These are phyloP conservation scores for Magnaporthales sp. DNA, from an alignment of 2,329 filamentous ascomycete genomes.

Conservation along the genomic window DNA sequence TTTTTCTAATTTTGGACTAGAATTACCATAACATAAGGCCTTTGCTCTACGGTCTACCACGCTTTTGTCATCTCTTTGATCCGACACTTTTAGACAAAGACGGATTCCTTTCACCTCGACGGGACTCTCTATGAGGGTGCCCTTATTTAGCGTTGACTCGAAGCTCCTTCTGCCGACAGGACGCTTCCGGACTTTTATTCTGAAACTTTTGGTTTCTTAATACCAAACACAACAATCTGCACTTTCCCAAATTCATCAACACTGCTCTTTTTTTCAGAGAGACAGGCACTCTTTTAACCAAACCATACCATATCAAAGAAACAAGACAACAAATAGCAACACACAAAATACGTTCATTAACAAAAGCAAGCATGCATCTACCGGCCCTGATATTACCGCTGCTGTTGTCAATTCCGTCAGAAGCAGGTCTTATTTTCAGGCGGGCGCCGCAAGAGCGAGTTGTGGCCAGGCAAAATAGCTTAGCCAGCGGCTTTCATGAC, in stretches of 20 bases:
- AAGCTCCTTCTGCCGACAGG: neutral
- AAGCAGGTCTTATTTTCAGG: neutral
- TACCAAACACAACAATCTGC: neutral
- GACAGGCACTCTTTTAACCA: neutral
- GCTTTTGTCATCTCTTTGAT: neutral
- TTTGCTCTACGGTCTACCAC: neutral
- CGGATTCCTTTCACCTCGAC: neutral
- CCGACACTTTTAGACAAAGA: neutral
- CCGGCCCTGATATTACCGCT: neutral
- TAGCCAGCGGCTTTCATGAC: neutral
- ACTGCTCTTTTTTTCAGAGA: neutral
- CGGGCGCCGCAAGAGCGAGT: neutral
- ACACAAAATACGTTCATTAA: neutral
- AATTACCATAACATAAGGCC: neutral
- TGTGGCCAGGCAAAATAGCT: neutral
- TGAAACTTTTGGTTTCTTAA: neutral
- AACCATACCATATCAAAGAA: neutral
- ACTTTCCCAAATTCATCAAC: neutral
- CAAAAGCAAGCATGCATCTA: neutral
- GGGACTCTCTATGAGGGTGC: neutral
- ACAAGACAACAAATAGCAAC: neutral
- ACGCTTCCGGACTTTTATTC: neutral
- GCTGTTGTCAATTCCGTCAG: neutral
- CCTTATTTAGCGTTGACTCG: neutral
- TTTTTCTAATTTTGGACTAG: neutral